Conservation (phyloP, 2,329 filamentous ascomycete species). For the Xylariaceae sp. region DNA sequence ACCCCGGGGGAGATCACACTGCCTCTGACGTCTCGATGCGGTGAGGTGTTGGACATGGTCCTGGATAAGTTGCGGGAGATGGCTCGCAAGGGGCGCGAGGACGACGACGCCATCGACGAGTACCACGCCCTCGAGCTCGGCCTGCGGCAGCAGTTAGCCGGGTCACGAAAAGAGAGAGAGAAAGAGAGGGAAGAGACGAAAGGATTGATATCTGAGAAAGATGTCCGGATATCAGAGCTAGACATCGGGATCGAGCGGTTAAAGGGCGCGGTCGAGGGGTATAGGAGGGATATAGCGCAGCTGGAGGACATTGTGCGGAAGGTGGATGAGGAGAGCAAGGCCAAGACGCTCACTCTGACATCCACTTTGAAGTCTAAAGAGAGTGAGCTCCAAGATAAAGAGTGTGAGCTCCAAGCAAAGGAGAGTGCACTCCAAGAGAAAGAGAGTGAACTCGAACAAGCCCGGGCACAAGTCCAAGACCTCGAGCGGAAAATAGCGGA, state of each 20-base stretch:
- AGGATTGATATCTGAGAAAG: constrained; percentile 16
- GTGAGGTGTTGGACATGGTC: constrained; percentile 51
- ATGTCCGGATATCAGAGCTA: constrained; percentile 32
- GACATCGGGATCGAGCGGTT: constrained; percentile 41
- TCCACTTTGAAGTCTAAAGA: no score
- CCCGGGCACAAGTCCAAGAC: constrained; percentile 31
- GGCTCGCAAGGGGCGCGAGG: constrained; percentile 40
- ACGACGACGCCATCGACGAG: constrained; percentile 53
- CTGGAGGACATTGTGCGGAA: constrained; percentile 47
- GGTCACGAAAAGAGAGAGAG: constrained; percentile 48
- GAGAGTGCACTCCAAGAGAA: constrained; percentile 30
- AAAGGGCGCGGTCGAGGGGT: constrained; percentile 45
- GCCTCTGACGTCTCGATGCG: constrained; percentile 41
- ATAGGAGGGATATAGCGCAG: constrained; percentile 48
- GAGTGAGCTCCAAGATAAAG: no score
- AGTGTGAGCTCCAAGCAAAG: no score
- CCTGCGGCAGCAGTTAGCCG: constrained; percentile 51
- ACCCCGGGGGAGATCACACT: constrained; percentile 53
- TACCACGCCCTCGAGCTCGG: constrained; percentile 52
- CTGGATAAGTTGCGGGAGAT: constrained; percentile 46
- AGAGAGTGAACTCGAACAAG: constrained; percentile 33
- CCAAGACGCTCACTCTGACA: no score
- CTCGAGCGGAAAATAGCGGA: constrained; percentile 24
- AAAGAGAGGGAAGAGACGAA: constrained; percentile 39
- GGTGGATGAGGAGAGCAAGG: constrained; percentile 39